Evolutionary conservation across 164 flowering plant genomes (phyloP).

Genomic region (Stephania cephalantha): DNA sequence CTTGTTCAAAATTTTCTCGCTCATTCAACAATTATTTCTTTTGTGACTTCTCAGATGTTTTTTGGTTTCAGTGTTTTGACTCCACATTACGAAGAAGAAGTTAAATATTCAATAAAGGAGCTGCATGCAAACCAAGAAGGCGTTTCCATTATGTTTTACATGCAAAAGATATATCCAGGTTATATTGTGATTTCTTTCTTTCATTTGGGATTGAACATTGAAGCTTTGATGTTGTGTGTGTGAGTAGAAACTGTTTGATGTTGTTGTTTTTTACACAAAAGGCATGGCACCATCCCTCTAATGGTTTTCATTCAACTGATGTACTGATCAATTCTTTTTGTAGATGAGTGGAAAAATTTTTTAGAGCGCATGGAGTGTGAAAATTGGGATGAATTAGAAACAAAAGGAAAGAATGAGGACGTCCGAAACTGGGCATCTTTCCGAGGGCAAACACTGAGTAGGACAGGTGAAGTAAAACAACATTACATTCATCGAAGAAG

Average conservation of each 20-base stretch:
- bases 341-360: slow-evolving; percentile 92
- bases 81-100: slow-evolving; percentile 84
- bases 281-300: not conserved
- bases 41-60: slow-evolving; percentile 1
- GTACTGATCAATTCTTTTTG: slow-evolving; percentile 3
- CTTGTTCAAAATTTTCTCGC: no score
- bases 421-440: slow-evolving; percentile 85
- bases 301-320: not conserved
- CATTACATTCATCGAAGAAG: not conserved
- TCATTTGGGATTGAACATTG: not conserved
- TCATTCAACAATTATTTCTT: not conserved
- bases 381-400: slow-evolving; percentile 29
- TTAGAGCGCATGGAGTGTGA: slow-evolving; percentile 74
- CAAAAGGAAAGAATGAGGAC: slow-evolving; percentile 40
- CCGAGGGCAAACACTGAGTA: slow-evolving; percentile 79
- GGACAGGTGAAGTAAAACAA: slow-evolving; percentile 51
- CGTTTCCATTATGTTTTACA: slow-evolving; percentile 73
- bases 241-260: no score
- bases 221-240: no score
- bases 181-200: slow-evolving; percentile 1
- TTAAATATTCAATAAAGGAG: slow-evolving; percentile 61
- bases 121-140: slow-evolving; percentile 57
- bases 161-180: slow-evolving; percentile 96
- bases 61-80: slow-evolving; percentile 62
- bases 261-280: not conserved